Percentiles rank a stretch among this genome's conserved stretches.
Conservation (phyloP, 352 stramenopile species). For the Pythium aquatile region DNA sequence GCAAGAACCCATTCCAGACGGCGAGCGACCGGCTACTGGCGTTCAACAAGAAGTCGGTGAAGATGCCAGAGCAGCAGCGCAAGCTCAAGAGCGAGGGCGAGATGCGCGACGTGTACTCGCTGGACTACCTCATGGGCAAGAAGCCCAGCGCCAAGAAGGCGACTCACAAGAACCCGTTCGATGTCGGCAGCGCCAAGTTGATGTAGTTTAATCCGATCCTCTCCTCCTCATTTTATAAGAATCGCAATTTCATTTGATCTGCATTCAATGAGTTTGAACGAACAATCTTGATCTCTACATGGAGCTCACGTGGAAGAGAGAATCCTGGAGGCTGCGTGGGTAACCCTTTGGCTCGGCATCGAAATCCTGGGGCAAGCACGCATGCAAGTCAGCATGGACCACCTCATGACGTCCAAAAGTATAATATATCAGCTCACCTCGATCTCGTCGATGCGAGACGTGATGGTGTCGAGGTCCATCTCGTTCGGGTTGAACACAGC, state of each 20-base stretch:
- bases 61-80: not conserved
- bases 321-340: slow-evolving; percentile 63
- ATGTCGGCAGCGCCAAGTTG: slow-evolving; percentile 66
- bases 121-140: slow-evolving; percentile 59
- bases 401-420: not conserved
- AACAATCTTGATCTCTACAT: not conserved
- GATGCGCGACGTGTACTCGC: slow-evolving; percentile 62
- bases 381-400: not conserved
- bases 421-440: slow-evolving; percentile 33
- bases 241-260: not conserved
- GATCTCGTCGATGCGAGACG: slow-evolving; percentile 50
- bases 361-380: slow-evolving; percentile 43
- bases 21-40: slow-evolving; percentile 56
- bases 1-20: slow-evolving; percentile 70
- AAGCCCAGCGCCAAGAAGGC: slow-evolving; percentile 13
- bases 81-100: slow-evolving; percentile 29
- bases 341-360: slow-evolving; percentile 51
- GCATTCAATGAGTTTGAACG: not conserved
- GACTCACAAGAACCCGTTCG: slow-evolving; percentile 44
- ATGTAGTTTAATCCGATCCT: slow-evolving; percentile 35
- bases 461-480: slow-evolving; percentile 51
- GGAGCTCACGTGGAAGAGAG: slow-evolving; percentile 38
- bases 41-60: slow-evolving; percentile 2
- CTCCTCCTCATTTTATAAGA: not conserved
- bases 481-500: slow-evolving; percentile 48